phyloP scores from a whole-genome alignment of 441 rosid species.

The Bocquillonia castaneifolia region DNA sequence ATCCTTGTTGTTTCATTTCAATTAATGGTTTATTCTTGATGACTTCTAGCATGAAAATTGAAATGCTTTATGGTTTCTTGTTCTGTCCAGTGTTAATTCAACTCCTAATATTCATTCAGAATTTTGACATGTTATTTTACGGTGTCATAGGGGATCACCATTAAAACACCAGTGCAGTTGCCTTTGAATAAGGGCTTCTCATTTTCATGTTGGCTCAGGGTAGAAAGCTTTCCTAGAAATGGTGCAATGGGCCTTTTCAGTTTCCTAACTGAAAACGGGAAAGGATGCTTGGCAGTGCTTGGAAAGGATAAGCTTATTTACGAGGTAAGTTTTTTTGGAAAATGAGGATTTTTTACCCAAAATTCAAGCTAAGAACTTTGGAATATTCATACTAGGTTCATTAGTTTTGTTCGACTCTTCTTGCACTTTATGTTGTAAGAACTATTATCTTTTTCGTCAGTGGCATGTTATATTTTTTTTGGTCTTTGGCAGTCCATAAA shows the following conservation, averaged over 20 bases:
- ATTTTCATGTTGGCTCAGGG: slow-evolving; percentile 98
- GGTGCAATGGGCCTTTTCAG: slow-evolving; percentile 89
- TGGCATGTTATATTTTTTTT: slow-evolving; percentile 22
- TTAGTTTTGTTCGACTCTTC: not conserved
- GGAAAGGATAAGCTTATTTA: slow-evolving; percentile 69
- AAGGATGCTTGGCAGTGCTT: slow-evolving; percentile 81
- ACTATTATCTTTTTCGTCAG: slow-evolving; percentile 3
- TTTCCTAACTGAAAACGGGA: slow-evolving; percentile 88
- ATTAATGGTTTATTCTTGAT: not conserved
- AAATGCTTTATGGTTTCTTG: not conserved
- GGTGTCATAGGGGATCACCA: slow-evolving; percentile 64
- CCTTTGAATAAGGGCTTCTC: slow-evolving; percentile 94
- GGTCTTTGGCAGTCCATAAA: slow-evolving; percentile 65
- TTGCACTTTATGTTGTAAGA: slow-evolving; percentile 1
- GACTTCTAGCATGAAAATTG: not conserved
- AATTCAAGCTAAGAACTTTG: slow-evolving; percentile 5
- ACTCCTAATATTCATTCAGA: not conserved
- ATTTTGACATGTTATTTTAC: slow-evolving; percentile 7
- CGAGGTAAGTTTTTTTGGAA: slow-evolving; percentile 48
- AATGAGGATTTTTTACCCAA: slow-evolving; percentile 10
- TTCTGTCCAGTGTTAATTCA: not conserved
- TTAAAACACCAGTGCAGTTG: slow-evolving; percentile 91
- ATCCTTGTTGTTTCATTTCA: not conserved
- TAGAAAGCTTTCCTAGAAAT: slow-evolving; percentile 75
- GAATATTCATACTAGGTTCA: not conserved